A percentile compares a stretch with the other conserved stretches of the same genome.
Evolutionary conservation across 805 yeast species (phyloP).

Genomic region (Nakazawaea siamensis): DNA sequence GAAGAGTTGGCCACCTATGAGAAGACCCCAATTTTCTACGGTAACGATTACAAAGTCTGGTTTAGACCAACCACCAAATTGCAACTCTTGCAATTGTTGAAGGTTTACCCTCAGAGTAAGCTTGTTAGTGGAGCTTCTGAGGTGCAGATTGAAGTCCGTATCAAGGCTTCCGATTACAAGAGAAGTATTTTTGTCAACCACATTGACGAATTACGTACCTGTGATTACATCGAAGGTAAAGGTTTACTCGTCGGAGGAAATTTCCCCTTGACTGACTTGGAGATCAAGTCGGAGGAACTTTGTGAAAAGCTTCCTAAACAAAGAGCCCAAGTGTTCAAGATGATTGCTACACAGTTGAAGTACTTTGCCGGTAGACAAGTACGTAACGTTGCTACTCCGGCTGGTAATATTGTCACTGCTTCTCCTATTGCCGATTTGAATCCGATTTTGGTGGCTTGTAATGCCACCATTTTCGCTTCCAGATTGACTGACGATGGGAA

Average conservation of each 20-base stretch:
- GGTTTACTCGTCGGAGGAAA: constrained; percentile 37
- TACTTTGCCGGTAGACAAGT: constrained; percentile 41
- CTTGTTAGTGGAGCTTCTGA: constrained; percentile 41
- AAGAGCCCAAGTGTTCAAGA: constrained; percentile 26
- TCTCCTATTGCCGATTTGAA: constrained; percentile 41
- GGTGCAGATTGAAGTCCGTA: constrained; percentile 37
- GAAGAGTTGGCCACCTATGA: constrained; percentile 21
- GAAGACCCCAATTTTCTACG: constrained; percentile 24
- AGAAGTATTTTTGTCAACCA: constrained; percentile 34
- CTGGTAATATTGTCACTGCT: constrained; percentile 41
- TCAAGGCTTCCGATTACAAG: constrained; percentile 31
- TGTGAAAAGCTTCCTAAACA: constrained; percentile 16
- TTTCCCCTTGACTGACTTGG: constrained; percentile 30
- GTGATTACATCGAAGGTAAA: constrained; percentile 27
- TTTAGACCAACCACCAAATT: constrained; percentile 32
- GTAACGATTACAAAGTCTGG: constrained; percentile 32
- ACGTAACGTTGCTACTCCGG: constrained; percentile 41
- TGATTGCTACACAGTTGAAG: constrained; percentile 32
- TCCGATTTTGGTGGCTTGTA: constrained; percentile 34
- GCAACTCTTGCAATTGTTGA: constrained; percentile 26
- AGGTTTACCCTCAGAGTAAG: constrained; percentile 27
- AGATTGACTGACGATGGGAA: constrained; percentile 18
- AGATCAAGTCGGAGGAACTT: constrained; percentile 25
- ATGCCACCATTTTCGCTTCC: constrained; percentile 29
- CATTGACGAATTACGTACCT: constrained; percentile 28